Evolutionary conservation across 257 asterid genomes (phyloP).

Genomic region (Solanum gracilifrons): DNA sequence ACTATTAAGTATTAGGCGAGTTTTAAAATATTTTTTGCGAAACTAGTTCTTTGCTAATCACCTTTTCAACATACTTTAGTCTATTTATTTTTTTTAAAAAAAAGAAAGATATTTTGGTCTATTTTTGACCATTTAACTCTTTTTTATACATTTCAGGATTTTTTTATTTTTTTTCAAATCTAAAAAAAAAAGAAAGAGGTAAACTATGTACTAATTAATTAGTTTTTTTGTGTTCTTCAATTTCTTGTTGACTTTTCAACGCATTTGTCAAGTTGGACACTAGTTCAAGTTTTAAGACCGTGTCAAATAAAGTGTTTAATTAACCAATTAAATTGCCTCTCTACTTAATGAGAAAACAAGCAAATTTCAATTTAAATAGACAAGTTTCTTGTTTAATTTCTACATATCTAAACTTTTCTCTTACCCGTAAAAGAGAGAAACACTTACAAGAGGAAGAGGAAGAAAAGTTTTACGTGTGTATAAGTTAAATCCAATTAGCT

Average conservation of each 20-base stretch:
- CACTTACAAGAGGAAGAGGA: neutral
- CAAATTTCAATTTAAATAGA: neutral
- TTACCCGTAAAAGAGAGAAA: neutral
- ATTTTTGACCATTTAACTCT: neutral
- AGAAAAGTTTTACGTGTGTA: neutral
- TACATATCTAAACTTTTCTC: neutral
- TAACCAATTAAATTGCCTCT: neutral
- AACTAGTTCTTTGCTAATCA: too few relatives aligned
- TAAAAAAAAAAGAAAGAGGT: neutral
- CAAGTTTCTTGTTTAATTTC: neutral
- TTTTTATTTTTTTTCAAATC: neutral
- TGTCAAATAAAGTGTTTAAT: neutral
- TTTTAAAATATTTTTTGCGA: too few relatives aligned
- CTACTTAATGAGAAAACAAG: too few relatives aligned
- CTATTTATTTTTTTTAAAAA: too few relatives aligned
- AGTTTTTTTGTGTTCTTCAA: neutral
- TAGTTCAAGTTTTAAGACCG: neutral
- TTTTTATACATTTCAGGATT: neutral
- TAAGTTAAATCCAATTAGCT: neutral
- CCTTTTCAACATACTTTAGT: too few relatives aligned
- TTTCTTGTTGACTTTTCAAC: neutral
- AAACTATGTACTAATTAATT: neutral
- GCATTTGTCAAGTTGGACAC: neutral
- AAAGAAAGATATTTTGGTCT: too few relatives aligned
- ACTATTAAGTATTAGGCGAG: neutral